These are phyloP conservation scores for Oleoguttula mirabilis DNA, from an alignment of 495 filamentous ascomycete genomes.

Conservation along the genomic window DNA sequence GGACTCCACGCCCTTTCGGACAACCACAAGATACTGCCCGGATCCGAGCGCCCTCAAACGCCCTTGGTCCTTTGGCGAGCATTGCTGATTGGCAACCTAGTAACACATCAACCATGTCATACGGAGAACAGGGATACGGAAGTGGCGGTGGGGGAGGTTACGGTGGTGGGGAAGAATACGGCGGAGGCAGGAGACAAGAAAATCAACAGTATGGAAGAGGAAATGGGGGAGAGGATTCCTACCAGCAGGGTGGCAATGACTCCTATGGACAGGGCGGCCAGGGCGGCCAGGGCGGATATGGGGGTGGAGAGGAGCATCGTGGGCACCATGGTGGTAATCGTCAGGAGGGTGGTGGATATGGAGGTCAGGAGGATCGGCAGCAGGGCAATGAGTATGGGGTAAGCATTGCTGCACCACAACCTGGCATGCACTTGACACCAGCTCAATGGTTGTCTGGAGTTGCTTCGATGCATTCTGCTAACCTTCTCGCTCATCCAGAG, in stretches of 20 bases:
- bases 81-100: too few species aligned
- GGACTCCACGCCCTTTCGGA: too few species aligned
- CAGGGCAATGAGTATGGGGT: not conserved
- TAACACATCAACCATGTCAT: slow-evolving; percentile 6
- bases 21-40: too few species aligned
- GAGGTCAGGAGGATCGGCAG: not conserved
- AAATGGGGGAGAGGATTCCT: not conserved
- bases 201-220: not conserved
- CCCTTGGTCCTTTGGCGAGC: too few species aligned
- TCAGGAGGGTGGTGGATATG: slow-evolving; percentile 4
- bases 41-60: too few species aligned
- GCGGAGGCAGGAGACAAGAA: not conserved
- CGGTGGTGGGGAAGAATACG: slow-evolving; percentile 4
- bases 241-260: not conserved
- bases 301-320: slow-evolving; percentile 6
- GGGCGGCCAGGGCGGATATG: slow-evolving; percentile 1
- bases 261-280: not conserved
- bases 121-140: slow-evolving; percentile 3
- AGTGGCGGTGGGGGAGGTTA: not conserved
- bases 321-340: not conserved
- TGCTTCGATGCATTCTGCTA: too few species aligned
- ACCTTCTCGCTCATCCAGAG: too few species aligned
- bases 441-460: too few species aligned
- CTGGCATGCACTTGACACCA: too few species aligned
- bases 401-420: not conserved